Conservation (phyloP, 2,329 filamentous ascomycete genomes). For the Byssothecium circinans region DNA sequence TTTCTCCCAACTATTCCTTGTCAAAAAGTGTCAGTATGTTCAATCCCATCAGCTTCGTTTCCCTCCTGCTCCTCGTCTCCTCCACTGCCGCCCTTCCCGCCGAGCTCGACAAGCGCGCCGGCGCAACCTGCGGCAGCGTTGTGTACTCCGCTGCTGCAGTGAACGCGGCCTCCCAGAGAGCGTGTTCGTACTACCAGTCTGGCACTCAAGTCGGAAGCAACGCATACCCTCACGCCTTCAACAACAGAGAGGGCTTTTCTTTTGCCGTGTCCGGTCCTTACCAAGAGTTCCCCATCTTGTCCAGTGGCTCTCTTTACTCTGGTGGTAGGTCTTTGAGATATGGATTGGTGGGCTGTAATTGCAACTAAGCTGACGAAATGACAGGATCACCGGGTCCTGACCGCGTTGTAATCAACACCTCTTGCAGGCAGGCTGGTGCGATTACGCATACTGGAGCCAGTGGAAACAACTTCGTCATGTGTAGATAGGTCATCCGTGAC, state of each 20-base stretch:
- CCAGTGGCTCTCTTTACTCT: conserved; percentile 53
- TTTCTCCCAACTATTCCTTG: not conserved
- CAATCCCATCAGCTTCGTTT: conserved; percentile 2
- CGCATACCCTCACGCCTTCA: conserved; percentile 61
- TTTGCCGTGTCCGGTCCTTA: conserved; percentile 62
- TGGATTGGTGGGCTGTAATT: no score
- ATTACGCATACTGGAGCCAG: conserved; percentile 73
- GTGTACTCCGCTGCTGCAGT: conserved; percentile 57
- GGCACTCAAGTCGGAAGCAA: conserved; percentile 44
- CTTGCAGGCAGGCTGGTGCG: conserved; percentile 60
- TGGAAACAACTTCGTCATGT: conserved; percentile 64
- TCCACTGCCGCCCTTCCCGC: conserved; percentile 5
- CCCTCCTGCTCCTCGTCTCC: conserved; percentile 1
- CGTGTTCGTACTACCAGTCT: conserved; percentile 54
- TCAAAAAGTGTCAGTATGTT: conserved; percentile 2
- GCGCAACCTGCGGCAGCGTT: conserved; percentile 44
- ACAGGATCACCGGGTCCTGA: conserved; percentile 66
- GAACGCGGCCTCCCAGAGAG: conserved; percentile 53
- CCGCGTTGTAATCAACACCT: conserved; percentile 64
- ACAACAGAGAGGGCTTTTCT: conserved; percentile 64
- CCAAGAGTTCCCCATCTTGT: conserved; percentile 64
- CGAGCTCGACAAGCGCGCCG: conserved; percentile 4
- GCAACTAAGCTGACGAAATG: not conserved
- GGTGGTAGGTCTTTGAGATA: conserved; percentile 51
- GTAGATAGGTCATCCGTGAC: conserved; percentile 27